A percentile compares a stretch with the other conserved stretches of the same genome.
Conservation (phyloP, 192 early-diverging fungal species). For the Linnemannia exigua region DNA sequence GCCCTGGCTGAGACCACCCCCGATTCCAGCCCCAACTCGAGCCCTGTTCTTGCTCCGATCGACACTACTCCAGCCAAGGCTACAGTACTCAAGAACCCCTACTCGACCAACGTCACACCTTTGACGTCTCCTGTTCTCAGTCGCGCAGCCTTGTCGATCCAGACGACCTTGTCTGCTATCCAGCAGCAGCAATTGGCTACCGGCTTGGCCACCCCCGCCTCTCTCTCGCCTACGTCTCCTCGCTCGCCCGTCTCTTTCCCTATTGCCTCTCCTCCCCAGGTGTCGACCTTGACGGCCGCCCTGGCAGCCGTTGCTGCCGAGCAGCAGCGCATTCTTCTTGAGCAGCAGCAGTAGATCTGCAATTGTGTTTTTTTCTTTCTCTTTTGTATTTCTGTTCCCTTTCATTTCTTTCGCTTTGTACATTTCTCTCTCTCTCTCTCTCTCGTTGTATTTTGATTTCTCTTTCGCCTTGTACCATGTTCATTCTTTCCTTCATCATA, state of each 20-base stretch:
- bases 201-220: conserved; percentile 45
- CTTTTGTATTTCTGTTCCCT: neutral
- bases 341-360: conserved; percentile 12
- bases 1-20: conserved; percentile 32
- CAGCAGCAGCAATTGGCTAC: conserved; percentile 13
- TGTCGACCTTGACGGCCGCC: conserved; percentile 51
- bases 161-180: conserved; percentile 25
- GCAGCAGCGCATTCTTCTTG: conserved; percentile 21
- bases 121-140: conserved; percentile 37
- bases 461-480: conserved; percentile 9
- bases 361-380: neutral
- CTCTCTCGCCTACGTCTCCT: conserved; percentile 43
- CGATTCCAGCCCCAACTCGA: conserved; percentile 50
- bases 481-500: neutral
- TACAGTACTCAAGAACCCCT: conserved; percentile 16
- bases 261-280: conserved; percentile 6
- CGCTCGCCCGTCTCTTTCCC: conserved; percentile 19
- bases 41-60: conserved; percentile 37
- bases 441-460: conserved; percentile 9
- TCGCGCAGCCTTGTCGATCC: conserved; percentile 42
- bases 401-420: neutral
- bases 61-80: neutral
- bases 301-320: conserved; percentile 50
- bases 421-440: neutral
- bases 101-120: conserved; percentile 35